Evolutionary conservation across 1,139 yeast genomes (phyloP).

Genomic region (Zygosaccharomyces pseudobailii): DNA sequence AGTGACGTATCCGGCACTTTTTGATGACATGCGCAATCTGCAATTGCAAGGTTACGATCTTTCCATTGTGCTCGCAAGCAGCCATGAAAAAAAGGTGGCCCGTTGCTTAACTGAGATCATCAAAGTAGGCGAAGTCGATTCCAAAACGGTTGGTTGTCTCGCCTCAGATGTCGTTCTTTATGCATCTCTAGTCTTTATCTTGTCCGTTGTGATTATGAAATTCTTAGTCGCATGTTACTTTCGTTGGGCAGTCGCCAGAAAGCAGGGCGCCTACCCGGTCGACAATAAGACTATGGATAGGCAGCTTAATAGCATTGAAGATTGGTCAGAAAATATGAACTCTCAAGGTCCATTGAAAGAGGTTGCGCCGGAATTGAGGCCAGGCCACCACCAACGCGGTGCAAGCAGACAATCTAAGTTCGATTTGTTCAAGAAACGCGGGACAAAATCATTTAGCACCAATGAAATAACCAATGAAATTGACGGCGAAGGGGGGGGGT

Average conservation of each 20-base stretch:
- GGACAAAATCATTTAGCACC: constrained; percentile 24
- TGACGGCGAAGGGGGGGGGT: constrained; percentile 2
- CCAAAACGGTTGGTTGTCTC: constrained; percentile 92
- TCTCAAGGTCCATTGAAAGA: constrained; percentile 53
- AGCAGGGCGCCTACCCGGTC: constrained; percentile 71
- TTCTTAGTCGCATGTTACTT: constrained; percentile 85
- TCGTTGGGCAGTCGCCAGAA: constrained; percentile 72
- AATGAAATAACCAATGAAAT: constrained; percentile 14
- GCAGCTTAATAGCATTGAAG: constrained; percentile 62
- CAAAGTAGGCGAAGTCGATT: constrained; percentile 84
- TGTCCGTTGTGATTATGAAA: constrained; percentile 70
- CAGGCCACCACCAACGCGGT: constrained; percentile 15
- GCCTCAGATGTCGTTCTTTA: constrained; percentile 81
- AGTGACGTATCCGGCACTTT: constrained; percentile 65
- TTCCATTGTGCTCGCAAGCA: constrained; percentile 66
- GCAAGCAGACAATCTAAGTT: constrained; percentile 16
- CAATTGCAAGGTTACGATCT: constrained; percentile 72
- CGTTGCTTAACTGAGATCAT: constrained; percentile 82
- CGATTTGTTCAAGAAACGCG: constrained; percentile 25
- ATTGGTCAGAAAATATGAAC: constrained; percentile 62
- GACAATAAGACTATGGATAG: constrained; percentile 49
- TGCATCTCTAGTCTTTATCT: constrained; percentile 75
- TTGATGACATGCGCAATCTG: constrained; percentile 58
- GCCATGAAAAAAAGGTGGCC: constrained; percentile 65
- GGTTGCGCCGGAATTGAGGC: constrained; percentile 41